These are phyloP conservation scores for Fusarium sp. DNA, from an alignment of 2,329 filamentous ascomycete species.

Conservation along the genomic window DNA sequence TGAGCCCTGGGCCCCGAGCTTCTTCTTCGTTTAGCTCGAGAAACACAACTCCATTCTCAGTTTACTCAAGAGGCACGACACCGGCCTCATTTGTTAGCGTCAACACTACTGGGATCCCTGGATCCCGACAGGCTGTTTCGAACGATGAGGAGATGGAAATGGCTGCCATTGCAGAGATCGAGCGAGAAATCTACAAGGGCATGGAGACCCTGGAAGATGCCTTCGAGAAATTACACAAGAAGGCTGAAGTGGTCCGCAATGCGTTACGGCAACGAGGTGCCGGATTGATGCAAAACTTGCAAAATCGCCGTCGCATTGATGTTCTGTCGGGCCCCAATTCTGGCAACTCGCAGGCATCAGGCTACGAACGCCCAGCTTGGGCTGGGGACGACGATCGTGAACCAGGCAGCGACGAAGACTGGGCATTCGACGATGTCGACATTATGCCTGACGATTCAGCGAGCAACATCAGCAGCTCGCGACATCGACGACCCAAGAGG, in stretches of 20 bases:
- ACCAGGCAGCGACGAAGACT: constrained; percentile 69
- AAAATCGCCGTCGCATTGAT: constrained; percentile 69
- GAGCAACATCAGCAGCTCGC: constrained; percentile 81
- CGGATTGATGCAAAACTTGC: constrained; percentile 76
- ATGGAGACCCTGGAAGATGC: constrained; percentile 97
- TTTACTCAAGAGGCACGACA: constrained; percentile 69
- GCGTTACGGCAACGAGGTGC: constrained; percentile 85
- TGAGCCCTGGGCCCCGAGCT: constrained; percentile 58
- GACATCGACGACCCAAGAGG: constrained; percentile 75
- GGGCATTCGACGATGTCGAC: constrained; percentile 69
- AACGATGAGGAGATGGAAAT: constrained; percentile 96
- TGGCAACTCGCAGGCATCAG: constrained; percentile 60
- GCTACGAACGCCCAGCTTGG: constrained; percentile 60
- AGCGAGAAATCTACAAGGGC: constrained; percentile 90
- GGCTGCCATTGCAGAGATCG: constrained; percentile 87
- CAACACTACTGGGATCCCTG: constrained; percentile 61
- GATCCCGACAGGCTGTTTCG: constrained; percentile 74
- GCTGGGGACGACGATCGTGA: constrained; percentile 60
- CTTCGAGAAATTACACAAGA: constrained; percentile 89
- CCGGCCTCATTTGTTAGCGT: constrained; percentile 70
- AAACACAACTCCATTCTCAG: constrained; percentile 62
- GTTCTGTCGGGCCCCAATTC: constrained; percentile 64
- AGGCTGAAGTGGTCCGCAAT: constrained; percentile 83
- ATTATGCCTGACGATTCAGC: constrained; percentile 84
- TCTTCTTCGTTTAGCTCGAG: constrained; percentile 60